Evolutionary conservation across 768 basidiomycete species (phyloP).

Genomic region (Boletellus emodensis): DNA sequence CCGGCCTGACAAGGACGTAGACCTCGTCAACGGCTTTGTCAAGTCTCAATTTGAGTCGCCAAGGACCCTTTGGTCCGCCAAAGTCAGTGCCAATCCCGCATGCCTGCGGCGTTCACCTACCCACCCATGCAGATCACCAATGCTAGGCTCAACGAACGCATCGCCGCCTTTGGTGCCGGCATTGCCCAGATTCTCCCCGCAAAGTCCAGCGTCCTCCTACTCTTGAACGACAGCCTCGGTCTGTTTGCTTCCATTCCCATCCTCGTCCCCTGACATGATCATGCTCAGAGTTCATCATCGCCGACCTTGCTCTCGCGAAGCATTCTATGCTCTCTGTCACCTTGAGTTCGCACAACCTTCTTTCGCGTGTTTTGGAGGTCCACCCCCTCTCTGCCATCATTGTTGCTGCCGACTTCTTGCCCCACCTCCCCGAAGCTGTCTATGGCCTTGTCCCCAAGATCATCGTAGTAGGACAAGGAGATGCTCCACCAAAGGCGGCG

Average conservation of each 20-base stretch:
- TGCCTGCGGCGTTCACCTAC: neutral
- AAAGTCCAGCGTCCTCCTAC: slow-evolving; percentile 66
- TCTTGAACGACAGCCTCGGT: slow-evolving; percentile 81
- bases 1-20: slow-evolving; percentile 67
- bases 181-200: slow-evolving; percentile 53
- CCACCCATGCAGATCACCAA: slow-evolving; percentile 61
- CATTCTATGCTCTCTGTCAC: slow-evolving; percentile 68
- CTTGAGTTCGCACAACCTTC: slow-evolving; percentile 53
- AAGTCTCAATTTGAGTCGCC: slow-evolving; percentile 61
- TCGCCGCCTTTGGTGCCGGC: slow-evolving; percentile 71
- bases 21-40: slow-evolving; percentile 62
- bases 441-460: slow-evolving; percentile 61
- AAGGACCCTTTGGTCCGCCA: slow-evolving; percentile 76
- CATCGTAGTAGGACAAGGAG: slow-evolving; percentile 68
- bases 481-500: slow-evolving; percentile 43
- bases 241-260: slow-evolving; percentile 12
- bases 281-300: slow-evolving; percentile 65
- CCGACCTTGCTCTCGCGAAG: slow-evolving; percentile 73
- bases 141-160: slow-evolving; percentile 60
- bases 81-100: slow-evolving; percentile 42
- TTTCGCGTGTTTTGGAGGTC: slow-evolving; percentile 60
- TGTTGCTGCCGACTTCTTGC: slow-evolving; percentile 61
- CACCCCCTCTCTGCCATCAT: slow-evolving; percentile 74
- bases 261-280: neutral
- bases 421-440: slow-evolving; percentile 66